phyloP scores from a whole-genome alignment of 2,329 filamentous ascomycete genomes.

The Coleophoma eucalyptorum region DNA sequence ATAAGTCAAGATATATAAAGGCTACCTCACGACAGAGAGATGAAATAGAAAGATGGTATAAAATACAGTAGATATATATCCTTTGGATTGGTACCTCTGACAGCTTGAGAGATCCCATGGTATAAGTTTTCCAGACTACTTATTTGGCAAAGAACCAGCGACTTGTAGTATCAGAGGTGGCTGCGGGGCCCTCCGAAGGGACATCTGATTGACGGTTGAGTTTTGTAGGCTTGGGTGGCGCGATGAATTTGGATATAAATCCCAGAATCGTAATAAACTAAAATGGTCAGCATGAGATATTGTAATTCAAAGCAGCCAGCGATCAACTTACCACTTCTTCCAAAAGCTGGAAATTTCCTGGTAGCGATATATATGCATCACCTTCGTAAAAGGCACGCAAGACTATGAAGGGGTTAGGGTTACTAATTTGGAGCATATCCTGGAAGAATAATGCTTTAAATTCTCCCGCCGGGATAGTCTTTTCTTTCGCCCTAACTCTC shows the following conservation, averaged over 20 bases:
- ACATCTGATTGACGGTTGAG: neutral
- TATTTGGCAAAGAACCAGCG: too few species aligned
- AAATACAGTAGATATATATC: too few species aligned
- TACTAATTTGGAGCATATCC: slow-evolving; percentile 6
- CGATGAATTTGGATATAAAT: slow-evolving; percentile 8
- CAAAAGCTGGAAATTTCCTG: slow-evolving; percentile 4
- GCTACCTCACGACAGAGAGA: too few species aligned
- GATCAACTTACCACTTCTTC: slow-evolving; percentile 4
- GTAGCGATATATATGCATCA: slow-evolving; percentile 5
- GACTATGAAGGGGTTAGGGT: slow-evolving; percentile 1
- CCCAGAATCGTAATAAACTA: slow-evolving; percentile 8
- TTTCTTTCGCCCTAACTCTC: slow-evolving; percentile 1
- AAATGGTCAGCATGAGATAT: neutral
- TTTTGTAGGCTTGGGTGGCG: slow-evolving; percentile 1
- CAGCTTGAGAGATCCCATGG: too few species aligned
- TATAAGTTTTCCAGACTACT: too few species aligned
- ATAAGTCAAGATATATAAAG: too few species aligned
- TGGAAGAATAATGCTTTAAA: slow-evolving; percentile 11
- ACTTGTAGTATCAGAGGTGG: too few species aligned
- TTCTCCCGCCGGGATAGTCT: slow-evolving; percentile 2
- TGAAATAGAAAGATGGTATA: too few species aligned
- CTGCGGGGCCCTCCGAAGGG: too few species aligned
- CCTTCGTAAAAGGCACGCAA: slow-evolving; percentile 8
- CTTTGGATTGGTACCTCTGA: too few species aligned
- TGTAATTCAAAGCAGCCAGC: neutral